A percentile compares a stretch with the other conserved stretches of the same genome.
phyloP scores from a whole-genome alignment of 371 early-diverging fungal species.

The Circinella umbellata region DNA sequence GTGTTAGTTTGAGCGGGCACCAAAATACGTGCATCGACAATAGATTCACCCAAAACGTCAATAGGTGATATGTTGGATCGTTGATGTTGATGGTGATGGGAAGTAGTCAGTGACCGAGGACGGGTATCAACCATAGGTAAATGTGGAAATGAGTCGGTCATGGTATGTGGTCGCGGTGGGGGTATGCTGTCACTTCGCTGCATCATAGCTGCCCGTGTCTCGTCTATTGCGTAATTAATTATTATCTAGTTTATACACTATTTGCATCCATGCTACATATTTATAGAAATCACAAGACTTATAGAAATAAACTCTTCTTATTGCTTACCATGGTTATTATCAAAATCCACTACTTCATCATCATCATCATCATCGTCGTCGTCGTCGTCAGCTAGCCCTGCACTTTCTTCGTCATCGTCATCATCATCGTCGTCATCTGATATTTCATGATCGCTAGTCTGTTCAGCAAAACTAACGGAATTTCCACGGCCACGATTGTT shows the following conservation, averaged over 20 bases:
- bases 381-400: conserved; percentile 30
- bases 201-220: conserved; percentile 2
- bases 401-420: conserved; percentile 22
- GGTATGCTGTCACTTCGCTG: conserved; percentile 7
- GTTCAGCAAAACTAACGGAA: conserved; percentile 47
- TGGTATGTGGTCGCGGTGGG: conserved; percentile 14
- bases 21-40: conserved; percentile 27
- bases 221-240: not conserved
- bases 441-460: conserved; percentile 25
- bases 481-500: conserved; percentile 40
- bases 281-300: not conserved
- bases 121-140: conserved; percentile 20
- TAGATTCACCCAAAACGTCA: conserved; percentile 23
- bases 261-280: too few species aligned
- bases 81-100: conserved; percentile 11
- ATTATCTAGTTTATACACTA: not conserved
- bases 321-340: conserved; percentile 12
- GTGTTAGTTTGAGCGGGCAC: conserved; percentile 43
- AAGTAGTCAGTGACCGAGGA: conserved; percentile 17
- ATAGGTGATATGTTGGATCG: conserved; percentile 13
- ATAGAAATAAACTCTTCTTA: not conserved
- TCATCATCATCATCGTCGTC: conserved; percentile 37
- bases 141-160: conserved; percentile 14
- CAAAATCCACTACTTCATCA: conserved; percentile 41
- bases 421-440: conserved; percentile 18